Evolutionary conservation across 208 protist species (phyloP).

Genomic region (Acanthamoeba quina): DNA sequence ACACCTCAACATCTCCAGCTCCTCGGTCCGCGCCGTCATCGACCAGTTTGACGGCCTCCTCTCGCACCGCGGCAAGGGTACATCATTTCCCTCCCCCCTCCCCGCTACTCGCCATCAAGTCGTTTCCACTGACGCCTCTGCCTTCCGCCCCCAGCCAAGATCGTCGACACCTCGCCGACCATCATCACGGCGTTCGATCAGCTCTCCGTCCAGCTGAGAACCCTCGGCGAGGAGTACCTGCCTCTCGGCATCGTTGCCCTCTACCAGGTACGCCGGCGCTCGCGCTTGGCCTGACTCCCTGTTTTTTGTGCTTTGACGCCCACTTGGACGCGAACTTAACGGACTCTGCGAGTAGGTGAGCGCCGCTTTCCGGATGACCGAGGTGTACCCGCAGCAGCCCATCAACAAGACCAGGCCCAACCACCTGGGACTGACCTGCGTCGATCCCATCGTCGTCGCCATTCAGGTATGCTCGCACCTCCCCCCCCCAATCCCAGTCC

Average conservation of each 20-base stretch:
- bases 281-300: no score
- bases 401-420: slow-evolving; percentile 32
- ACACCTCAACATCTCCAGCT: slow-evolving; percentile 24
- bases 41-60: slow-evolving; percentile 31
- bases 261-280: background rate
- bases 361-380: slow-evolving; percentile 6
- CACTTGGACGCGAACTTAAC: no score
- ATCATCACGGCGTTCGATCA: slow-evolving; percentile 52
- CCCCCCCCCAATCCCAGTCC: background rate
- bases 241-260: background rate
- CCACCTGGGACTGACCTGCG: background rate
- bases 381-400: slow-evolving; percentile 50
- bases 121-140: no score
- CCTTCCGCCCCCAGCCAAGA: background rate
- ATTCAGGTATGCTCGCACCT: background rate
- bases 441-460: background rate
- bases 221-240: background rate
- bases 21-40: background rate
- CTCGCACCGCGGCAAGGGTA: slow-evolving; percentile 1
- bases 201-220: background rate
- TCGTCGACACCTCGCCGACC: slow-evolving; percentile 29
- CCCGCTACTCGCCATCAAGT: no score
- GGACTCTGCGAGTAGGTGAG: background rate
- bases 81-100: no score
- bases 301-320: no score